These are phyloP conservation scores for Hypomyces perniciosus DNA, from an alignment of 2,329 filamentous ascomycete genomes.

Conservation along the genomic window DNA sequence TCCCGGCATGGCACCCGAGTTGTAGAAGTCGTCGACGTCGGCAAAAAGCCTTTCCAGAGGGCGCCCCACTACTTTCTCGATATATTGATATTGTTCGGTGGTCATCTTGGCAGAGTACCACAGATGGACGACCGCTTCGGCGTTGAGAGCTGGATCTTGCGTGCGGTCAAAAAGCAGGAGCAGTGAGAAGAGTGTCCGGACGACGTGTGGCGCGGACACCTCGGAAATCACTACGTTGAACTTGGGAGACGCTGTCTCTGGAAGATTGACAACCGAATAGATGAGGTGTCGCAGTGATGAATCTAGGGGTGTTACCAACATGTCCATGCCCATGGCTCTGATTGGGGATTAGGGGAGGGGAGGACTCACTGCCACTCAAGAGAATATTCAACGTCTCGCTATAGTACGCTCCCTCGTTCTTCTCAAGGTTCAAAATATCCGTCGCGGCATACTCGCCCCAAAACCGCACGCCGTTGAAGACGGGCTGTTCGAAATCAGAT, in stretches of 20 bases:
- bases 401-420: conserved; percentile 22
- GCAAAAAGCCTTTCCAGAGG: neutral
- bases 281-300: conserved; percentile 21
- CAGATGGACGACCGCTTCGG: conserved; percentile 20
- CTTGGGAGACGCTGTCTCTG: conserved; percentile 12
- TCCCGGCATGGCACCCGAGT: too few relatives aligned
- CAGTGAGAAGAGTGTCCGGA: conserved; percentile 12
- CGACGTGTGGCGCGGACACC: neutral
- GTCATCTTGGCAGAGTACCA: conserved; percentile 23
- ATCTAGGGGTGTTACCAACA: conserved; percentile 10
- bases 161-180: conserved; percentile 12
- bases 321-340: too few relatives aligned
- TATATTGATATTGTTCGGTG: conserved; percentile 5
- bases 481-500: neutral
- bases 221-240: conserved; percentile 16
- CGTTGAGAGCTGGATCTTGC: conserved; percentile 14
- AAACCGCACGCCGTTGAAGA: neutral
- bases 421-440: conserved; percentile 22
- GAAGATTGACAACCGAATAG: conserved; percentile 19
- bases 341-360: too few relatives aligned
- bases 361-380: conserved; percentile 17
- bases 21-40: neutral
- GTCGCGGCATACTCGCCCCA: conserved; percentile 20
- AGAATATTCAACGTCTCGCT: conserved; percentile 18
- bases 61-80: conserved; percentile 10